Evolutionary conservation across 345 rosid species (phyloP).

Genomic region (Cochlearia excelsa): DNA sequence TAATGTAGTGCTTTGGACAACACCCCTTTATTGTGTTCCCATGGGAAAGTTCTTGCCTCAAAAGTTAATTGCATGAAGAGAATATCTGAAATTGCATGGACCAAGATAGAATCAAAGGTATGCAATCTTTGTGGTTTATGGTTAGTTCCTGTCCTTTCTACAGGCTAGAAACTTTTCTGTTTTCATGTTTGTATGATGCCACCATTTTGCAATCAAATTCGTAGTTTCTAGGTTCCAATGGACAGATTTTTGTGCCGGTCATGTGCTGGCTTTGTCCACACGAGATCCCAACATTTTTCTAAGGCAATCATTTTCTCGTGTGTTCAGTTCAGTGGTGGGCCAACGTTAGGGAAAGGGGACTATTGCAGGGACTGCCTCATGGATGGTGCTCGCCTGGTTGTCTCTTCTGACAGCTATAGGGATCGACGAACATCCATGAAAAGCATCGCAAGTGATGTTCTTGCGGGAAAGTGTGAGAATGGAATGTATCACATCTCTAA

Average conservation of each 20-base stretch:
- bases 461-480: conserved; percentile 60
- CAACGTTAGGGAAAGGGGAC: conserved; percentile 63
- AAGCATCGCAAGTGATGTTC: conserved; percentile 57
- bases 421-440: conserved; percentile 81
- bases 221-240: conserved; percentile 15
- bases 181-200: conserved; percentile 23
- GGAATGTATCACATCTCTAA: conserved; percentile 74
- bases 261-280: conserved; percentile 6
- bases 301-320: conserved; percentile 25
- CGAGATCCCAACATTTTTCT: conserved; percentile 23
- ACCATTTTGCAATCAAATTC: conserved; percentile 13
- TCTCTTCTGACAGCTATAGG: conserved; percentile 85
- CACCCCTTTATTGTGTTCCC: conserved; percentile 66
- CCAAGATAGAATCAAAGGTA: conserved; percentile 72
- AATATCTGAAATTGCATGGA: conserved; percentile 72
- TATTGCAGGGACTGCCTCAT: conserved; percentile 75
- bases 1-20: conserved; percentile 59
- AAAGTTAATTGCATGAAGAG: conserved; percentile 76
- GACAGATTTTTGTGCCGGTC: conserved; percentile 8
- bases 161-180: conserved; percentile 7
- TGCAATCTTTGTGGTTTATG: conserved; percentile 10
- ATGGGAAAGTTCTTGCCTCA: conserved; percentile 75
- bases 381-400: conserved; percentile 63
- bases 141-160: conserved; percentile 21
- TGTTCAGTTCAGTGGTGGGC: conserved; percentile 73